Evolutionary conservation across 163 green algal species (phyloP).

Genomic region (Chloromonas sp.): DNA sequence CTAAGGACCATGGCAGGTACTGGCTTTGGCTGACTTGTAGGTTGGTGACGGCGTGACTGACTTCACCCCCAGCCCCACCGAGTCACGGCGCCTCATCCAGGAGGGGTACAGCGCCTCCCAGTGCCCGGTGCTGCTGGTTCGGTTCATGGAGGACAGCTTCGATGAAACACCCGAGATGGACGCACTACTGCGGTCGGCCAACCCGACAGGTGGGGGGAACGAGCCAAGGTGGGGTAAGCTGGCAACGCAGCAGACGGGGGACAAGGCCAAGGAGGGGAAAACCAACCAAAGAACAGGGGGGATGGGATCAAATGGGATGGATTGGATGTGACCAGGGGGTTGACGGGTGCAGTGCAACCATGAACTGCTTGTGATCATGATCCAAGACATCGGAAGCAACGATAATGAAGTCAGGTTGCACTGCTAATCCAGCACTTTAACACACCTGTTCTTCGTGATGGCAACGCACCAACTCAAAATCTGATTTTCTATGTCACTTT

Average conservation of each 20-base stretch:
- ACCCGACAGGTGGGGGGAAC: not conserved
- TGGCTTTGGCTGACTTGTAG: constrained; percentile 19
- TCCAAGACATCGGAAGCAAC: too few species aligned
- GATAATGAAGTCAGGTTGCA: too few species aligned
- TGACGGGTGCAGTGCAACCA: not conserved
- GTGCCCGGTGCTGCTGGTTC: constrained; percentile 56
- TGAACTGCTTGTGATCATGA: too few species aligned
- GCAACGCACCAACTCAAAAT: too few species aligned
- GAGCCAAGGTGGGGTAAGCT: not conserved
- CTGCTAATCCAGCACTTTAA: too few species aligned
- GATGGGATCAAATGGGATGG: not conserved
- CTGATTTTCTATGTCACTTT: too few species aligned
- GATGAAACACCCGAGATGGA: constrained; percentile 67
- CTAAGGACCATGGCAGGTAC: too few species aligned
- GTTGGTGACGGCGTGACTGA: constrained; percentile 54
- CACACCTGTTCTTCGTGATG: too few species aligned
- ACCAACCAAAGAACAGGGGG: not conserved
- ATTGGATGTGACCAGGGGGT: not conserved
- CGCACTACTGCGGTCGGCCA: not conserved
- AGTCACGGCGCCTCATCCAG: constrained; percentile 54
- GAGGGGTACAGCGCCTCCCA: constrained; percentile 44
- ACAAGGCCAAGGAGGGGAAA: not conserved
- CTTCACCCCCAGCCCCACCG: constrained; percentile 58
- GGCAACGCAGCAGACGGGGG: not conserved
- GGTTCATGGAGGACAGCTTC: constrained; percentile 64